Evolutionary conservation across 176 grass and related monocot species (phyloP).

Genomic region (Musa schizocarpa): DNA sequence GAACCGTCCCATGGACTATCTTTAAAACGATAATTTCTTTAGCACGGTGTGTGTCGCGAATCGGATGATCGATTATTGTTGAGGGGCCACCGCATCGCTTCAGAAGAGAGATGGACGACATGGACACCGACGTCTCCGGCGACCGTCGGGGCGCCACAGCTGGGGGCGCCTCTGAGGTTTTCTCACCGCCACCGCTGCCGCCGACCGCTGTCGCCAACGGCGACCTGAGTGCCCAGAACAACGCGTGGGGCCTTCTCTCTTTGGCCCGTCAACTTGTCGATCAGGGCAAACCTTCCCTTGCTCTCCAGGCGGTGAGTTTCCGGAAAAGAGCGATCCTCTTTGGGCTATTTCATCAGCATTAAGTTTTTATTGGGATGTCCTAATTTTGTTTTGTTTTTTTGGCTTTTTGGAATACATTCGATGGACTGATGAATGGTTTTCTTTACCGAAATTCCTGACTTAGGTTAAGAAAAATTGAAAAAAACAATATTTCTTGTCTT

Average conservation of each 20-base stretch:
- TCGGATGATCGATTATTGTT: too few relatives aligned
- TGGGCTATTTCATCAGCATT: not conserved
- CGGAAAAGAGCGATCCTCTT: not conserved
- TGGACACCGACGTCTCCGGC: not conserved
- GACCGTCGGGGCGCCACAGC: not conserved
- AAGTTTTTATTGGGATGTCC: too few relatives aligned
- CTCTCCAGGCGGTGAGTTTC: constrained; percentile 68
- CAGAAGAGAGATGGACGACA: not conserved
- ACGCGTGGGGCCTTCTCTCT: constrained; percentile 58
- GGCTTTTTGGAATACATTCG: not conserved
- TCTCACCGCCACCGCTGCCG: not conserved
- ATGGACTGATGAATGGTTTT: constrained; percentile 8
- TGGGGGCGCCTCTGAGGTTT: not conserved
- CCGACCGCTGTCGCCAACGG: not conserved
- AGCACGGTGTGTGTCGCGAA: too few relatives aligned
- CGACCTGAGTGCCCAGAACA: not conserved
- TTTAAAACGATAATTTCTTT: too few relatives aligned
- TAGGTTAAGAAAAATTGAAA: too few relatives aligned
- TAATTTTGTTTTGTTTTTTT: not conserved
- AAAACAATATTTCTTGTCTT: too few relatives aligned
- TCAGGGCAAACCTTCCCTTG: constrained; percentile 65
- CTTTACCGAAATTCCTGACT: not conserved
- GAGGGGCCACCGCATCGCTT: too few relatives aligned
- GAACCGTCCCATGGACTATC: too few relatives aligned
- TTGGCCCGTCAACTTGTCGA: constrained; percentile 57